phyloP scores from a whole-genome alignment of 2,329 filamentous ascomycete species.

The Fulvia fulva region DNA sequence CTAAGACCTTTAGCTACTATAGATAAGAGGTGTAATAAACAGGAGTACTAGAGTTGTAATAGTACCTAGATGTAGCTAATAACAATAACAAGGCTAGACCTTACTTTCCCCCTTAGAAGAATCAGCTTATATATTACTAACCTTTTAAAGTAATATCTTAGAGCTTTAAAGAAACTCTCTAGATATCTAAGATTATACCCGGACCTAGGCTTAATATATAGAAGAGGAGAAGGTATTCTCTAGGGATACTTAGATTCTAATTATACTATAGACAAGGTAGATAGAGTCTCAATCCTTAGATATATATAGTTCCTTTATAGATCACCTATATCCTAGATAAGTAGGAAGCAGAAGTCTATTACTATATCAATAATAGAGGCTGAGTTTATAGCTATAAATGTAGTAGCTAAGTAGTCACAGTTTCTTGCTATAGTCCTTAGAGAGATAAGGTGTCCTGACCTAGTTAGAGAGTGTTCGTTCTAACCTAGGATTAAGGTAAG shows the following conservation, averaged over 20 bases:
- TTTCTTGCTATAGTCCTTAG: not conserved
- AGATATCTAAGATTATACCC: not conserved
- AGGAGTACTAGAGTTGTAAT: not conserved
- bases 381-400: not conserved
- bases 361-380: not conserved
- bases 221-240: not conserved
- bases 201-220: not conserved
- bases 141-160: not conserved
- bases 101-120: not conserved
- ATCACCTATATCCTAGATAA: not conserved
- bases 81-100: not conserved
- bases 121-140: not conserved
- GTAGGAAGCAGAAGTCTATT: not conserved
- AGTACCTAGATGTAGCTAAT: not conserved
- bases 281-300: not conserved
- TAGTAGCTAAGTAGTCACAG: not conserved
- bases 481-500: not conserved
- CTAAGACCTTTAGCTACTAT: not conserved
- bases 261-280: slow-evolving; percentile 1
- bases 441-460: not conserved
- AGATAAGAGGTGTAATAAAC: not conserved
- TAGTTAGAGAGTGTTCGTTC: not conserved
- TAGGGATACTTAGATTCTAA: not conserved
- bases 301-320: not conserved
- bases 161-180: not conserved